Percentiles rank a stretch among this genome's conserved stretches.
Conservation (phyloP, 768 basidiomycete species). For the Amanita polypyramis region DNA sequence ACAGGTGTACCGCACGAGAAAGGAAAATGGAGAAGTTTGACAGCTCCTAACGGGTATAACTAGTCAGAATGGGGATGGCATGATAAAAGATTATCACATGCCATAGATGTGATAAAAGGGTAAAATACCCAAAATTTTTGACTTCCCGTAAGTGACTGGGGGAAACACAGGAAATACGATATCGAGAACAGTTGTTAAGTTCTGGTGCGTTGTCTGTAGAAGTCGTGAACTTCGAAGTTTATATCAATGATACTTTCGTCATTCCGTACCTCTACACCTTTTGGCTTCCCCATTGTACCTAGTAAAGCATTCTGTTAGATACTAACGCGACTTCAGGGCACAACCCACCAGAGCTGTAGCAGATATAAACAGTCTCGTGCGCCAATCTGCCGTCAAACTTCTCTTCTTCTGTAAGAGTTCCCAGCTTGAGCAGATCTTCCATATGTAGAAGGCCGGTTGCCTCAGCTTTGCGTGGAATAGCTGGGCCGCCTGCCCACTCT, state of each 20-base stretch:
- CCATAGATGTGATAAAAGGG: slow-evolving; percentile 46
- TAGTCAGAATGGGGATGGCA: not conserved
- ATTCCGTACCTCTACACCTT: slow-evolving; percentile 42
- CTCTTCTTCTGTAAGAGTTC: slow-evolving; percentile 41
- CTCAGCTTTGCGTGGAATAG: slow-evolving; percentile 15
- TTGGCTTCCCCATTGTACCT: slow-evolving; percentile 74
- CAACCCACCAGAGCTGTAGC: slow-evolving; percentile 39
- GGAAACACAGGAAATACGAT: slow-evolving; percentile 39
- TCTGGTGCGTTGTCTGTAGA: slow-evolving; percentile 52
- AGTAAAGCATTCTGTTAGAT: slow-evolving; percentile 13
- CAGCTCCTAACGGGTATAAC: slow-evolving; percentile 29
- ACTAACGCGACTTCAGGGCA: not conserved
- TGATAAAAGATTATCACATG: slow-evolving; percentile 6
- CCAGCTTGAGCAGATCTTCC: slow-evolving; percentile 40
- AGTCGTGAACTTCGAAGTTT: not conserved
- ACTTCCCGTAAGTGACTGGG: slow-evolving; percentile 24
- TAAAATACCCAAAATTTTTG: slow-evolving; percentile 51
- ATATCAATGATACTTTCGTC: not conserved
- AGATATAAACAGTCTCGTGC: slow-evolving; percentile 53
- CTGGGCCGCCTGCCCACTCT: slow-evolving; percentile 33
- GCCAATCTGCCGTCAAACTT: slow-evolving; percentile 40
- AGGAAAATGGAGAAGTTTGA: slow-evolving; percentile 54
- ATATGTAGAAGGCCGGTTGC: slow-evolving; percentile 25
- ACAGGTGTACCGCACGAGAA: slow-evolving; percentile 38
- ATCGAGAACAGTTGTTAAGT: slow-evolving; percentile 49